A percentile compares a stretch with the other conserved stretches of the same genome.
Evolutionary conservation across 1,284 basidiomycete genomes (phyloP).

Genomic region (Apiotrichum veenhuisii): DNA sequence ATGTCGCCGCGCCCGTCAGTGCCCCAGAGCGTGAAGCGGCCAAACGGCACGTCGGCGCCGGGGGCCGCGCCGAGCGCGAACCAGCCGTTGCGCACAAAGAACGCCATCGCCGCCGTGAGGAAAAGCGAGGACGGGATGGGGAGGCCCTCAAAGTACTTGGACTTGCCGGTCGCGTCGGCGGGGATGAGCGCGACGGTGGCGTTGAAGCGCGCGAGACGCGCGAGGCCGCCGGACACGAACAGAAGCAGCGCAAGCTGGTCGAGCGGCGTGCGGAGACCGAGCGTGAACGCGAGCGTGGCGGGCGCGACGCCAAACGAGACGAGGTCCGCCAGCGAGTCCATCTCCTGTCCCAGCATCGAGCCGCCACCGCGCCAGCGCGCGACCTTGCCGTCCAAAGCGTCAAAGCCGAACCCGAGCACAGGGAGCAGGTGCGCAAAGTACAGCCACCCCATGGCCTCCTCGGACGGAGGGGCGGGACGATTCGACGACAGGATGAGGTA

Average conservation of each 20-base stretch:
- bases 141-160: slow-evolving; percentile 93
- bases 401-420: slow-evolving; percentile 94
- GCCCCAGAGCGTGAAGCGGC: slow-evolving; percentile 69
- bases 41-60: slow-evolving; percentile 60
- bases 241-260: slow-evolving; percentile 81
- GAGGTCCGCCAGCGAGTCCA: slow-evolving; percentile 94
- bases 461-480: slow-evolving; percentile 38
- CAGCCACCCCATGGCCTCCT: slow-evolving; percentile 51
- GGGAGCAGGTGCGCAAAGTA: slow-evolving; percentile 85
- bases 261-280: slow-evolving; percentile 83
- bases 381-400: slow-evolving; percentile 96
- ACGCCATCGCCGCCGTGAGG: slow-evolving; percentile 75
- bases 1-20: slow-evolving; percentile 68
- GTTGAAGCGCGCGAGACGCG: slow-evolving; percentile 95
- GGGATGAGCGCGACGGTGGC: slow-evolving; percentile 94
- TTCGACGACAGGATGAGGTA: slow-evolving; percentile 82
- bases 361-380: slow-evolving; percentile 93
- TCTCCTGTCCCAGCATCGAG: slow-evolving; percentile 96
- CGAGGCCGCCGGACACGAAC: slow-evolving; percentile 94
- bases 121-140: slow-evolving; percentile 89
- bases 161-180: slow-evolving; percentile 80
- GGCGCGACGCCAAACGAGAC: slow-evolving; percentile 98
- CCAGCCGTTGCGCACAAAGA: slow-evolving; percentile 78
- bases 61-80: slow-evolving; percentile 54
- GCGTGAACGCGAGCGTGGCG: slow-evolving; percentile 81